Base-by-base conservation (phyloP, 805 yeast genomes). In the Candida patagonica region DNA sequence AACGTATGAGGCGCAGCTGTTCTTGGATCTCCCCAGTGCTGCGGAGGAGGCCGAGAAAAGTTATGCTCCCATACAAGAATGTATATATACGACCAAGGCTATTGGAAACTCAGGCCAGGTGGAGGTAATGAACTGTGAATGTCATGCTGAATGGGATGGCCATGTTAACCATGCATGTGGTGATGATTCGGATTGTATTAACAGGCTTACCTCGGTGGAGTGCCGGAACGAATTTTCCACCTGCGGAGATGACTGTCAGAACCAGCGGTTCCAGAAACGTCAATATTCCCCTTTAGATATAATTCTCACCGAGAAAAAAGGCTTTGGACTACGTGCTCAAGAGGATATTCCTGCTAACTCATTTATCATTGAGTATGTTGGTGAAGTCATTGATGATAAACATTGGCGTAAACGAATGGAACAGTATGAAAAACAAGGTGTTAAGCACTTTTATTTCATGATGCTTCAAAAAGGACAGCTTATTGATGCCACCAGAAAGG, bases 391-490 rank as follows among this genome's bases (percentile, higher is more conserved):
- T 26, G 88, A 82, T 56, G 94, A 86, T 53, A 62, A 65, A 15
- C 65, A 74, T n/a, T 92, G 88, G 59, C 68, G 85, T 37, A 67
- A 67, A 36, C 71, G 96, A 44, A 82, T 80, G 80, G 65, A 74
- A 30, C 72, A 71, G 32, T 89, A 89, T 59, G 94, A 82, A 53
- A 62, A 66, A 26, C 71, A 71, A 52, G 74, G 78, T 4, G 67
- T 79, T 46, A 76, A 75, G 58, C 96, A 88, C 61, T 88, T 88
- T 52, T 88, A 88, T 62, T 88, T 88, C 60, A 88, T 88, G 96
- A 85, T 85, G 95, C 70, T 88, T 43, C 92, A 86, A 52, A 83
- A 79, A 57, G 87, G 86, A 44, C 89, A 89, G 56, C 92, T 87
- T 56, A 85, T 89, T 43, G 98, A 89, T 61, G 98, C 98, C 35